Evolutionary conservation across 192 early-diverging fungal genomes (phyloP).

Genomic region (Coemansia biformis): DNA sequence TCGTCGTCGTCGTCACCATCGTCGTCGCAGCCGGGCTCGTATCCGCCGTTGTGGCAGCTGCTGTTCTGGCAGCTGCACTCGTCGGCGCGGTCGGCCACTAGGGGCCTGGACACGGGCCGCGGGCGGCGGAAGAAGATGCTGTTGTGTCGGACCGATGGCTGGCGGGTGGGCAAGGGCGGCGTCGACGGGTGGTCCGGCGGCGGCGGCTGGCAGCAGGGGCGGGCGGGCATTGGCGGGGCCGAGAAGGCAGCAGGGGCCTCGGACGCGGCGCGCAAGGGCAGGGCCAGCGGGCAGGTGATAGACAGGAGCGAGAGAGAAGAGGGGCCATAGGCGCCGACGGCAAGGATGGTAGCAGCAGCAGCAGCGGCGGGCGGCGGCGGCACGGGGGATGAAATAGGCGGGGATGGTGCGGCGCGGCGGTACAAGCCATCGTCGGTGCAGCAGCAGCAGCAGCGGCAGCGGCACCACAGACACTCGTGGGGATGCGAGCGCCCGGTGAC

Average conservation of each 20-base stretch:
- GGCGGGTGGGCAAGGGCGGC: conserved; percentile 6
- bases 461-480: too few species aligned
- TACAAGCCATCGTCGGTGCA: too few species aligned
- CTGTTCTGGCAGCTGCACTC: background rate
- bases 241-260: too few species aligned
- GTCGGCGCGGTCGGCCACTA: too few species aligned
- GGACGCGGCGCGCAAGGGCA: background rate
- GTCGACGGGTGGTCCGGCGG: too few species aligned
- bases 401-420: background rate
- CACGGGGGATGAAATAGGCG: background rate
- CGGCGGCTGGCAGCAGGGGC: too few species aligned
- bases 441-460: too few species aligned
- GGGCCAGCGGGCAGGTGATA: background rate
- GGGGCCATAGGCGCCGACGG: background rate
- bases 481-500: background rate
- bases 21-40: conserved; percentile 8
- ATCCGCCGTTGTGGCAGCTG: conserved; percentile 4
- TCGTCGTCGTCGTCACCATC: background rate
- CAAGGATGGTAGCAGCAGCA: background rate
- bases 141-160: conserved; percentile 5
- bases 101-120: too few species aligned
- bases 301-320: too few species aligned
- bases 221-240: too few species aligned
- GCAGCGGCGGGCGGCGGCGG: background rate
- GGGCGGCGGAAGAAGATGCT: conserved; percentile 37